Base-by-base conservation (phyloP, 2,329 filamentous ascomycete genomes). In the Waltergamsia citrina region DNA sequence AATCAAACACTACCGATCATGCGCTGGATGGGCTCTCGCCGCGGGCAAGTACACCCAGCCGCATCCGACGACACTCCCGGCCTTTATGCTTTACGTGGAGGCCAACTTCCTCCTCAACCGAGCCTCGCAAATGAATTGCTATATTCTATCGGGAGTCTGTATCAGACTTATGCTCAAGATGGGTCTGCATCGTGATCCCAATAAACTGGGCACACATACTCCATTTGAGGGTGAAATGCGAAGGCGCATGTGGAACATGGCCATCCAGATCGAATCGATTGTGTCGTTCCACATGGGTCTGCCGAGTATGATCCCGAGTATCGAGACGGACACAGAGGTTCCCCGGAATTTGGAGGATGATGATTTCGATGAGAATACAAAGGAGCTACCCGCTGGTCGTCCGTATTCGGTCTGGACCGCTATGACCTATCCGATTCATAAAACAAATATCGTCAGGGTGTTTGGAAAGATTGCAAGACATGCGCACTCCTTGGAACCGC, bases 251-350 rank as follows among this genome's bases (percentile, higher is more conserved):
- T 73, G 68, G 69, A 60, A 63, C 38, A 51, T 69, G 22, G 58
- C 63, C 6, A 48, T 59, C 15, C 71, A 77, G 46, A 60, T 78
- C 22, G 78, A 82, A 47, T 52, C 78, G 6, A 51, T 79, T 7
- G 71, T 76, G 15, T 70, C 73, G 5, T 78, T 78, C 45, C 74
- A 81, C 47, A 63, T 79, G 31, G 78, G 77, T 2, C 56, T 83
- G 34, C 77, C 78, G 7, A 65, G 65, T 46, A 78, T 80, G 71
- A 63, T 79, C 3, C 34, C 28, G 8, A 26, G 18, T 16, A 35
- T 38, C 19, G 35, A 38, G 8, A 30, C 33, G n/a, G 41, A 43
- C 25, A 34, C 36, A 8, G 16, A 33, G 15, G 20, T 41, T 10
- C 41, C 41, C 9, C 35, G 37, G 4, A 43, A 43, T 19, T 18